These are phyloP conservation scores for Amphibolis antarctica DNA, from an alignment of 106 monocot species.

Conservation along the genomic window DNA sequence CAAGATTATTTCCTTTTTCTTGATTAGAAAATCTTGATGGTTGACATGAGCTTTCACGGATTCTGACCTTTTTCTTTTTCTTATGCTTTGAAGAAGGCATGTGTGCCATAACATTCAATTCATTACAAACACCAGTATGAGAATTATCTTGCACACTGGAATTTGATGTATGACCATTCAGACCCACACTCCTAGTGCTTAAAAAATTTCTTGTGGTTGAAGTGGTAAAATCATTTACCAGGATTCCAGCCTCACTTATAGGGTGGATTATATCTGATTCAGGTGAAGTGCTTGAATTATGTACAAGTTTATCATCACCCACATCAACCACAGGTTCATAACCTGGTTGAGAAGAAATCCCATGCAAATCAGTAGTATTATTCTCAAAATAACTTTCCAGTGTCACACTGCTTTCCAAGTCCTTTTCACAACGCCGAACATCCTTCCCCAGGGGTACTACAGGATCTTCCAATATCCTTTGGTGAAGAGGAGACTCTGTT, in stretches of 20 bases:
- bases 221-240: slow-evolving; percentile 16
- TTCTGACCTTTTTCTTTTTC: slow-evolving; percentile 9
- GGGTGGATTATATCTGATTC: slow-evolving; percentile 57
- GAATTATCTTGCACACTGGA: slow-evolving; percentile 9
- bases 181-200: slow-evolving; percentile 9
- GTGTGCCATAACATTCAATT: slow-evolving; percentile 6
- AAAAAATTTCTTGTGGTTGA: slow-evolving; percentile 6
- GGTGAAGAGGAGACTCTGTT: neutral
- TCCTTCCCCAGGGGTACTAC: slow-evolving; percentile 5
- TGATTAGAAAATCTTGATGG: slow-evolving; percentile 10
- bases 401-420: slow-evolving; percentile 57
- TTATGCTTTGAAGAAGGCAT: neutral
- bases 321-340: slow-evolving; percentile 12
- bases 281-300: slow-evolving; percentile 43
- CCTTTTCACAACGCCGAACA: slow-evolving; percentile 41
- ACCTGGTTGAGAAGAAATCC: slow-evolving; percentile 26
- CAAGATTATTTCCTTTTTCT: slow-evolving; percentile 7
- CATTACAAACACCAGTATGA: slow-evolving; percentile 13
- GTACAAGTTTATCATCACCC: slow-evolving; percentile 13
- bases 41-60: neutral
- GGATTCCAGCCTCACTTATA: slow-evolving; percentile 15
- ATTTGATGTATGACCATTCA: slow-evolving; percentile 10
- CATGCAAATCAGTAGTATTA: slow-evolving; percentile 25
- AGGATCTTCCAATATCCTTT: neutral
- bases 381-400: slow-evolving; percentile 45